A percentile compares a stretch with the other conserved stretches of the same genome.
These are phyloP conservation scores for Fusarium pininemorale DNA, from an alignment of 2,329 filamentous ascomycete species.

Conservation along the genomic window DNA sequence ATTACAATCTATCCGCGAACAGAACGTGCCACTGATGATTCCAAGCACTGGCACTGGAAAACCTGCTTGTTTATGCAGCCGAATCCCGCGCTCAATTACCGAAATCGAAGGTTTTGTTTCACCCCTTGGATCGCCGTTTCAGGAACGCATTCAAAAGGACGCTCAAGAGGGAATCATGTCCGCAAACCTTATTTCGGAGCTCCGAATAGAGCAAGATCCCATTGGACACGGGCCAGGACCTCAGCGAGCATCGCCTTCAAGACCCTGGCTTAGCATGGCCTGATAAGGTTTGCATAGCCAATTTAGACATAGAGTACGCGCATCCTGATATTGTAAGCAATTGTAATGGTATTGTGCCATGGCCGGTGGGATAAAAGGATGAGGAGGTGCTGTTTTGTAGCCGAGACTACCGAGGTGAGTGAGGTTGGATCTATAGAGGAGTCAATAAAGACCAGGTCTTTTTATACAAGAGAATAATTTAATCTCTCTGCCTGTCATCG, in stretches of 20 bases:
- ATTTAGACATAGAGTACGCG: background rate
- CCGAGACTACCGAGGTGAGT: slow-evolving; percentile 12
- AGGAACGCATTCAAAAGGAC: background rate
- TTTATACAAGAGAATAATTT: background rate
- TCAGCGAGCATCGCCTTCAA: background rate
- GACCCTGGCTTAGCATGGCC: background rate
- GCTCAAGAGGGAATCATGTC: slow-evolving; percentile 8
- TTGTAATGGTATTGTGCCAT: background rate
- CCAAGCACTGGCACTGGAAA: background rate
- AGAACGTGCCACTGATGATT: background rate
- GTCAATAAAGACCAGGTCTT: background rate
- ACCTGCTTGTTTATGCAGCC: background rate
- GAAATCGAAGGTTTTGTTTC: background rate
- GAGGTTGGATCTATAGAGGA: background rate
- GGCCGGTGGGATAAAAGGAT: background rate
- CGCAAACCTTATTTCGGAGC: slow-evolving; percentile 13
- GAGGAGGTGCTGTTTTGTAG: background rate
- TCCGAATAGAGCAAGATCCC: background rate
- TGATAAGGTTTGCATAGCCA: background rate
- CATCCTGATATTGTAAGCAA: slow-evolving; percentile 7
- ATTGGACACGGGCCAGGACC: background rate
- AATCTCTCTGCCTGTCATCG: background rate
- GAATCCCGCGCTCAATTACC: slow-evolving; percentile 12
- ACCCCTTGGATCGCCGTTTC: background rate
- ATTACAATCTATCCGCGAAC: background rate